A percentile compares a stretch with the other conserved stretches of the same genome.
These are phyloP conservation scores for Wickerhamiella kurtzmanii DNA, from an alignment of 805 yeast genomes.

Conservation along the genomic window DNA sequence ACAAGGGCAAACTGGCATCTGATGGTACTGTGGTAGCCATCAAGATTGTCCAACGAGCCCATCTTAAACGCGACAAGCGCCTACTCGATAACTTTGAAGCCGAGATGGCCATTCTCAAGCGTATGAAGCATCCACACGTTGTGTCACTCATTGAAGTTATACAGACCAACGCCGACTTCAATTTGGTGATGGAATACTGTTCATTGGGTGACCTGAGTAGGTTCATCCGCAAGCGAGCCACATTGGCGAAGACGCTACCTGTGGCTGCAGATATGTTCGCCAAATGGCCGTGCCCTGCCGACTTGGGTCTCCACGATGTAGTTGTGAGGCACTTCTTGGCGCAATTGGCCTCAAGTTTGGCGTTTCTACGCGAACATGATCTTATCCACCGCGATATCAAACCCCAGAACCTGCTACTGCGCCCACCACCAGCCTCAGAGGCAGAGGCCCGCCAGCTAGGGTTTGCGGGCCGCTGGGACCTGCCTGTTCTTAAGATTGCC, in stretches of 20 bases:
- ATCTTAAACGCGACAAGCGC: conserved; percentile 56
- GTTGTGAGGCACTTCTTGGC: conserved; percentile 73
- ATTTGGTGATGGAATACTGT: conserved; percentile 91
- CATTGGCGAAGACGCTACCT: conserved; percentile 57
- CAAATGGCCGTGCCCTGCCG: conserved; percentile 69
- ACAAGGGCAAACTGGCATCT: conserved; percentile 46
- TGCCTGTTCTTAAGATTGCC: conserved; percentile 85
- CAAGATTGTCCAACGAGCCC: conserved; percentile 72
- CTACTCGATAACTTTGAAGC: conserved; percentile 81
- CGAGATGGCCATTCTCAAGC: conserved; percentile 78
- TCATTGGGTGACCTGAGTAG: conserved; percentile 87
- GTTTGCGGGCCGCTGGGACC: conserved; percentile 44
- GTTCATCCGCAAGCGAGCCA: conserved; percentile 65
- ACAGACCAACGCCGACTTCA: conserved; percentile 63
- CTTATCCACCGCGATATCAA: conserved; percentile 91
- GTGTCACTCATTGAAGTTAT: conserved; percentile 76
- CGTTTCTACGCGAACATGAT: conserved; percentile 67
- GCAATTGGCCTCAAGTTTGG: conserved; percentile 73
- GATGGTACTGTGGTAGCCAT: conserved; percentile 53
- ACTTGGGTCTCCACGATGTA: conserved; percentile 66
- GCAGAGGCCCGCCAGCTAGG: conserved; percentile 32
- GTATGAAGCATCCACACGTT: conserved; percentile 83
- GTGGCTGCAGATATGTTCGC: conserved; percentile 60
- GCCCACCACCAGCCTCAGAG: conserved; percentile 65
- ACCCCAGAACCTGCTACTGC: conserved; percentile 73